Conservation (phyloP, 1,284 basidiomycete species). For the Cerrena zonata region DNA sequence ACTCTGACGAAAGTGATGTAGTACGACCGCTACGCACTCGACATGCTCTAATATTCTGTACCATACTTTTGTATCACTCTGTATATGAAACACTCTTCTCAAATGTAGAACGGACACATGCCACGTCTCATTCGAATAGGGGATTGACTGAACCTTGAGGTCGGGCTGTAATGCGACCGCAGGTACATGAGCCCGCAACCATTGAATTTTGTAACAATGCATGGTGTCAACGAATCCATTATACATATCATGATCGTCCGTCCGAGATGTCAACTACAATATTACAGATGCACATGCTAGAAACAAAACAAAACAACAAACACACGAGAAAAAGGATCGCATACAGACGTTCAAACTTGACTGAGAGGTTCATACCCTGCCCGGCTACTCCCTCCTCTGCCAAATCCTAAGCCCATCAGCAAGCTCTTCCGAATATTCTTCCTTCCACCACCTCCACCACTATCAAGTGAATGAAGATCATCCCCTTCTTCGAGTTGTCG, state of each 20-base stretch:
- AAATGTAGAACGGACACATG: too few species aligned
- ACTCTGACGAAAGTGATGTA: too few species aligned
- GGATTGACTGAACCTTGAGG: too few species aligned
- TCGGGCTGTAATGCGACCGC: too few species aligned
- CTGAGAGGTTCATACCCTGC: slow-evolving; percentile 59
- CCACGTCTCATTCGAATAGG: too few species aligned
- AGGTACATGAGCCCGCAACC: too few species aligned
- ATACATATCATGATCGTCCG: not conserved
- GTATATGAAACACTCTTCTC: too few species aligned
- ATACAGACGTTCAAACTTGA: slow-evolving; percentile 35
- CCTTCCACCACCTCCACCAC: too few species aligned
- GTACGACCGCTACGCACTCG: too few species aligned
- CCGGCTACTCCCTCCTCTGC: slow-evolving; percentile 39
- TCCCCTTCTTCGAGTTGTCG: slow-evolving; percentile 54
- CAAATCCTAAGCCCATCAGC: slow-evolving; percentile 47
- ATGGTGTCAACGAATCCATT: not conserved
- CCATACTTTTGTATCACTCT: too few species aligned
- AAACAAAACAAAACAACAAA: not conserved
- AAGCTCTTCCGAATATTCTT: slow-evolving; percentile 40
- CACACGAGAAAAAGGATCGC: not conserved
- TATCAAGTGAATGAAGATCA: slow-evolving; percentile 25
- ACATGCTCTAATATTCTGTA: too few species aligned
- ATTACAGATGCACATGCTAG: not conserved
- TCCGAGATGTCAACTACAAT: not conserved
- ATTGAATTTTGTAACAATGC: too few species aligned